phyloP scores from a whole-genome alignment of 129 eudicot species.

The Tagetes patula region DNA sequence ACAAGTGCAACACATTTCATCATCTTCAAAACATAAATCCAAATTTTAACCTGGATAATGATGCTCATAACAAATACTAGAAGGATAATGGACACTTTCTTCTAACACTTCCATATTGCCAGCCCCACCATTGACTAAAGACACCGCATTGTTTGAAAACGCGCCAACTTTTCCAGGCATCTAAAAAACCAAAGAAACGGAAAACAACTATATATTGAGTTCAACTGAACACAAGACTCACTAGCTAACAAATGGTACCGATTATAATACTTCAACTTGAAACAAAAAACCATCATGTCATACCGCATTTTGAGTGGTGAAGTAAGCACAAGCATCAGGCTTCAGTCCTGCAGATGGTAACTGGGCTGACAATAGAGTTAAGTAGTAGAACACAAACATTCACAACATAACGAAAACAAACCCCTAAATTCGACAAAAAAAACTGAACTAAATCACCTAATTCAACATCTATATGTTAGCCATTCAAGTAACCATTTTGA shows the following conservation, averaged over 20 bases:
- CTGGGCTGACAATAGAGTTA: conserved; percentile 44
- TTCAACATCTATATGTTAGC: not conserved
- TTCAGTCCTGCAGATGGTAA: conserved; percentile 39
- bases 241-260: not conserved
- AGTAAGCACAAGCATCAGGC: conserved; percentile 36
- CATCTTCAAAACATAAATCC: not conserved
- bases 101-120: conserved; percentile 38
- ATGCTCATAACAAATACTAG: conserved; percentile 49
- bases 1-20: not conserved
- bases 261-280: not conserved
- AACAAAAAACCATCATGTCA: not conserved
- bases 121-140: conserved; percentile 40
- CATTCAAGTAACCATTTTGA: conserved; percentile 7
- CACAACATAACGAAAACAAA: not conserved
- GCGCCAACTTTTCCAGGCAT: conserved; percentile 40
- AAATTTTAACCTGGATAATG: conserved; percentile 59
- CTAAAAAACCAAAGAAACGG: conserved; percentile 26
- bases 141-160: conserved; percentile 29
- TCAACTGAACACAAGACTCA: not conserved
- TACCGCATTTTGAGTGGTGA: conserved; percentile 47
- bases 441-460: not conserved
- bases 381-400: conserved; percentile 17
- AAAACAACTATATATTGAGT: not conserved
- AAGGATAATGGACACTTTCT: conserved; percentile 40
- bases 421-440: too few species aligned